These are phyloP conservation scores for Macrolepiota fuliginosa DNA, from an alignment of 768 basidiomycete species.

Conservation along the genomic window DNA sequence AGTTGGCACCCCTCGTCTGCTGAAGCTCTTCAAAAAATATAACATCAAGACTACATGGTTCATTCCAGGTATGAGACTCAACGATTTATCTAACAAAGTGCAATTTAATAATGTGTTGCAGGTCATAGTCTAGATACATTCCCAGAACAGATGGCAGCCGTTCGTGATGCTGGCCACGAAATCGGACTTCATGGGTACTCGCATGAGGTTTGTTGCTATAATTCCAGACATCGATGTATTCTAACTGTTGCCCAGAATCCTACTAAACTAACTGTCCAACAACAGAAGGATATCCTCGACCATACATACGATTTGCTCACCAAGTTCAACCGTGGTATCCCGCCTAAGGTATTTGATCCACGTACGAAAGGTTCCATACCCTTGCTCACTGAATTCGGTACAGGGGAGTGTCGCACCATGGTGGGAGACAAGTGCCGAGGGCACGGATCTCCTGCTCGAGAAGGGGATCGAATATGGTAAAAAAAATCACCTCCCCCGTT, in stretches of 20 bases:
- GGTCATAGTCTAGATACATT: conserved; percentile 77
- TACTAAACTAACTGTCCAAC: conserved; percentile 52
- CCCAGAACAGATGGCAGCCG: conserved; percentile 64
- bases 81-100: background rate
- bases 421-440: conserved; percentile 77
- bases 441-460: conserved; percentile 59
- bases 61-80: conserved; percentile 51
- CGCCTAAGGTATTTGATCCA: conserved; percentile 40
- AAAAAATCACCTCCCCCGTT: conserved; percentile 4
- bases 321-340: conserved; percentile 56
- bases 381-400: background rate
- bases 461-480: conserved; percentile 75
- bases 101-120: conserved; percentile 16
- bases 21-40: conserved; percentile 73
- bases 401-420: conserved; percentile 70
- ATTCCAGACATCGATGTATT: background rate
- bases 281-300: conserved; percentile 71
- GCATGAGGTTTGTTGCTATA: conserved; percentile 45
- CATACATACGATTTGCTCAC: conserved; percentile 65
- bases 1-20: conserved; percentile 63
- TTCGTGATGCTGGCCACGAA: conserved; percentile 74
- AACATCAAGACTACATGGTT: conserved; percentile 72
- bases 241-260: conserved; percentile 47
- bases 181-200: conserved; percentile 67
- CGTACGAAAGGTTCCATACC: background rate